These are phyloP conservation scores for Salvia splendens DNA, from an alignment of 257 asterid genomes.

Conservation along the genomic window DNA sequence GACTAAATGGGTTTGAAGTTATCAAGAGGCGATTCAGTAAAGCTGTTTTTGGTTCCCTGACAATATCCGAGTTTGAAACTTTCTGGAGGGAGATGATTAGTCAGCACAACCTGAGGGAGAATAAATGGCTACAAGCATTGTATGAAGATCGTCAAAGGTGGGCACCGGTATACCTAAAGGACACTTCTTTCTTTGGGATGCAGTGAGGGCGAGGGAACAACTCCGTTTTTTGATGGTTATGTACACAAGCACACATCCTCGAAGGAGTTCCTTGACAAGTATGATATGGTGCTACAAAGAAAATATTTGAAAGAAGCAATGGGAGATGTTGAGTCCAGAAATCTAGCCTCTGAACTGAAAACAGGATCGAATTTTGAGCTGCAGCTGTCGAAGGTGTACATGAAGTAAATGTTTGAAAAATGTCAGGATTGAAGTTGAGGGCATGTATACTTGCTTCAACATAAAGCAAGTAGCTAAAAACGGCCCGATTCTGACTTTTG, in stretches of 20 bases:
- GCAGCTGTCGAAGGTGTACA: slow-evolving; percentile 59
- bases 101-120: slow-evolving; percentile 51
- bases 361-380: slow-evolving; percentile 57
- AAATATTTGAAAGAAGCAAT: slow-evolving; percentile 53
- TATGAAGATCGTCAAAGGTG: slow-evolving; percentile 54
- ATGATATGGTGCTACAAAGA: slow-evolving; percentile 60
- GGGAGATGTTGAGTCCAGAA: slow-evolving; percentile 56
- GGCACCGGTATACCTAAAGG: slow-evolving; percentile 67
- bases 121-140: slow-evolving; percentile 55
- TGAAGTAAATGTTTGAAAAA: slow-evolving; percentile 54
- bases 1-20: slow-evolving; percentile 52
- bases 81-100: slow-evolving; percentile 50
- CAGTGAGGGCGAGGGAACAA: slow-evolving; percentile 40
- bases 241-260: slow-evolving; percentile 61
- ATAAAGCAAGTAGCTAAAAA: slow-evolving; percentile 47
- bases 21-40: slow-evolving; percentile 51
- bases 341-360: slow-evolving; percentile 43
- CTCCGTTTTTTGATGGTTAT: slow-evolving; percentile 53
- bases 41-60: slow-evolving; percentile 54
- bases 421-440: slow-evolving; percentile 56
- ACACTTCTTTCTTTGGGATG: slow-evolving; percentile 48
- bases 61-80: slow-evolving; percentile 55
- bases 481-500: slow-evolving; percentile 51
- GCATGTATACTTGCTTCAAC: slow-evolving; percentile 56
- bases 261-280: slow-evolving; percentile 59